Evolutionary conservation across 2,329 filamentous ascomycete genomes (phyloP).

Genomic region (Ascochyta lentis): DNA sequence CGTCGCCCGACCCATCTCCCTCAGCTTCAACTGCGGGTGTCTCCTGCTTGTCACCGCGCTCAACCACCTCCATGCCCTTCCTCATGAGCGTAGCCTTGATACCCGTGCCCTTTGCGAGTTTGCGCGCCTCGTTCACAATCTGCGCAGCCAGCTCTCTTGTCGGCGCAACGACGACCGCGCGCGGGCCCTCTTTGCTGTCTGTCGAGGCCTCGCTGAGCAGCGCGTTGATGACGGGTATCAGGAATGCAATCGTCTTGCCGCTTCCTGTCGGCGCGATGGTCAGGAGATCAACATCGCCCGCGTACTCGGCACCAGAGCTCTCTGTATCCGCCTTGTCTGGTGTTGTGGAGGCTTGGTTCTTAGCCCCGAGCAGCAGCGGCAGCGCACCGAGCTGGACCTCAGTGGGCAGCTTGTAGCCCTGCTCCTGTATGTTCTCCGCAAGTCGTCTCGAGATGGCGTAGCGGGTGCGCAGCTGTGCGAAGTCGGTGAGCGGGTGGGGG

Average conservation of each 20-base stretch:
- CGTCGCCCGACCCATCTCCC: constrained; percentile 48
- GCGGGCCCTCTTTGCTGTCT: constrained; percentile 20
- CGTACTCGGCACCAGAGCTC: constrained; percentile 27
- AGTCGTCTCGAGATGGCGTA: constrained; percentile 79
- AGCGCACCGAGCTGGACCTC: constrained; percentile 91
- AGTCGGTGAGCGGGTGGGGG: constrained; percentile 80
- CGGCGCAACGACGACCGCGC: too few species aligned
- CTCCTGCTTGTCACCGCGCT: constrained; percentile 44
- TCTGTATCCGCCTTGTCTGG: constrained; percentile 49
- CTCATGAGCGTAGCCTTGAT: constrained; percentile 82
- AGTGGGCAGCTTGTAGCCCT: constrained; percentile 87
- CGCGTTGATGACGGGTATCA: constrained; percentile 84
- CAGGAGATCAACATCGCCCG: constrained; percentile 72
- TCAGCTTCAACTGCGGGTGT: constrained; percentile 41
- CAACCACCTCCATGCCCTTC: constrained; percentile 76
- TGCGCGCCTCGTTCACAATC: too few species aligned
- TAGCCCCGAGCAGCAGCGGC: constrained; percentile 73
- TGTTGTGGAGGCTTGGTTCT: neutral
- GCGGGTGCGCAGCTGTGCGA: constrained; percentile 71
- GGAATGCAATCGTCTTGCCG: constrained; percentile 92
- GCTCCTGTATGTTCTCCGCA: constrained; percentile 78
- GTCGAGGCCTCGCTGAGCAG: constrained; percentile 55
- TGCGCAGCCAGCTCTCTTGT: constrained; percentile 59
- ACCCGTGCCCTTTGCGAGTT: constrained; percentile 73
- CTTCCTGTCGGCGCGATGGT: constrained; percentile 94